Conservation (phyloP, 2,329 filamentous ascomycete species). For the Alternaria consortialis region DNA sequence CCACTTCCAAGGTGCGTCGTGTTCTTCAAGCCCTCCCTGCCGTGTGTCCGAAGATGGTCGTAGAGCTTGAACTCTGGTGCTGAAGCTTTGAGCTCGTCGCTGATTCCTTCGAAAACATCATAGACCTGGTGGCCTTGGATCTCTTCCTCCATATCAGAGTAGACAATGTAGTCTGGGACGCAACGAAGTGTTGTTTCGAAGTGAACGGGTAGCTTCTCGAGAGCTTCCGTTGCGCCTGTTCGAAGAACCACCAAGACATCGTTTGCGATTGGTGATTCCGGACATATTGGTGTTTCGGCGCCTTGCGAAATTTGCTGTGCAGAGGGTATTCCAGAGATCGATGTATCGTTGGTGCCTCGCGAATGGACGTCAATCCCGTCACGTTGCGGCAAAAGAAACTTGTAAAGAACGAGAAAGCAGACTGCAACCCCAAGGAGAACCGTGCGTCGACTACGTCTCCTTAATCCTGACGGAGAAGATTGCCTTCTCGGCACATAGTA, state of each 20-base stretch:
- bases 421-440: not conserved
- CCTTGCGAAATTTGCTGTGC: not conserved
- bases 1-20: slow-evolving; percentile 27
- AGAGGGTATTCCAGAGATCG: not conserved
- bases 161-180: slow-evolving; percentile 43
- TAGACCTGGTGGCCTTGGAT: slow-evolving; percentile 35
- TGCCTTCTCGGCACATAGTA: not conserved
- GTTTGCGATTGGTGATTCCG: not conserved
- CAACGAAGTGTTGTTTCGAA: slow-evolving; percentile 46
- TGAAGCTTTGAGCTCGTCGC: slow-evolving; percentile 28
- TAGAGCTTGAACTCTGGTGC: slow-evolving; percentile 46
- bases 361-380: not conserved
- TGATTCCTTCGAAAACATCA: slow-evolving; percentile 42
- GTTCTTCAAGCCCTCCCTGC: slow-evolving; percentile 30
- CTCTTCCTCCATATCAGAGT: slow-evolving; percentile 45
- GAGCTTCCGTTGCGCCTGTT: slow-evolving; percentile 64
- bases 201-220: slow-evolving; percentile 60
- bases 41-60: slow-evolving; percentile 36
- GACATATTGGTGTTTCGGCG: slow-evolving; percentile 1
- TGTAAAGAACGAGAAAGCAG: not conserved
- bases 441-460: not conserved
- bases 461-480: not conserved
- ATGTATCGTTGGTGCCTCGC: not conserved
- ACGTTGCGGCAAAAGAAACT: not conserved
- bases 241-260: slow-evolving; percentile 65